Percentiles rank a stretch among this genome's conserved stretches.
Conservation (phyloP, 768 basidiomycete species). For the Omphalotus guepiniiformis region DNA sequence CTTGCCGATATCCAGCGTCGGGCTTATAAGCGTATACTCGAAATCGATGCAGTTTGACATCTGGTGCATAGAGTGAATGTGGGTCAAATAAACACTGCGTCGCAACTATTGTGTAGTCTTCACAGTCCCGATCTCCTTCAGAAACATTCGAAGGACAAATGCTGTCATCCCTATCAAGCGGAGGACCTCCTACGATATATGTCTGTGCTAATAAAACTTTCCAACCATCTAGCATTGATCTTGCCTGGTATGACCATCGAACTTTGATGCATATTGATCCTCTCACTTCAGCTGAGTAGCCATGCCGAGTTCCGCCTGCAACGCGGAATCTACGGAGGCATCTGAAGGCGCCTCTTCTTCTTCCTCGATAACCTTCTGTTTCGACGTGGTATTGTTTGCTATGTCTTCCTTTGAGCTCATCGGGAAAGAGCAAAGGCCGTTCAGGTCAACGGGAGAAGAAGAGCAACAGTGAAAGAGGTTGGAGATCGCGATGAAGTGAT, state of each 20-base stretch:
- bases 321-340: too few species aligned
- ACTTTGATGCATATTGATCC: neutral
- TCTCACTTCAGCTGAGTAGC: conserved; percentile 33
- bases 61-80: conserved; percentile 68
- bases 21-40: conserved; percentile 71
- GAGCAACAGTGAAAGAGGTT: too few species aligned
- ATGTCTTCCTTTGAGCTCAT: too few species aligned
- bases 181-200: conserved; percentile 51
- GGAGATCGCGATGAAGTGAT: too few species aligned
- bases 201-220: conserved; percentile 79
- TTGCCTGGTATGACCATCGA: conserved; percentile 56
- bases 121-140: neutral
- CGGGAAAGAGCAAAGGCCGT: too few species aligned
- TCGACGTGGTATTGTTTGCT: too few species aligned
- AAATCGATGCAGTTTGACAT: conserved; percentile 62
- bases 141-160: conserved; percentile 32
- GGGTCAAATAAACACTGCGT: conserved; percentile 54
- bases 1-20: conserved; percentile 64
- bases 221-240: conserved; percentile 85
- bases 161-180: conserved; percentile 45
- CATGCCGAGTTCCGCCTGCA: too few species aligned
- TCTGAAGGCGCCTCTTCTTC: too few species aligned
- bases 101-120: neutral
- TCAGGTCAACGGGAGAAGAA: too few species aligned
- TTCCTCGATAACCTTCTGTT: too few species aligned